Evolutionary conservation across 805 yeast genomes (phyloP).

Genomic region (Candida silvicultrix): DNA sequence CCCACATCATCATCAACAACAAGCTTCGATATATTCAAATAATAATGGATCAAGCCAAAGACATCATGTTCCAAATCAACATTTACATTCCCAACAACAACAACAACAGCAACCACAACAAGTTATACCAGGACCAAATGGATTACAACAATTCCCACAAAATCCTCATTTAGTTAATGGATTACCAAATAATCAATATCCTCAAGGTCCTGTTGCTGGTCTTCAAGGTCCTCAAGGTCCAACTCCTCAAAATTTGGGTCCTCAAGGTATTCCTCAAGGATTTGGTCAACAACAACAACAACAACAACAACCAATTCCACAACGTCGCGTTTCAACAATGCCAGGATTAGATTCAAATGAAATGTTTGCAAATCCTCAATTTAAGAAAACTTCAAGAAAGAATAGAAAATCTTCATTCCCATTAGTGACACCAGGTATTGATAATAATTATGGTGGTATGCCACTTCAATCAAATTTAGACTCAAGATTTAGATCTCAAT

Average conservation of each 20-base stretch:
- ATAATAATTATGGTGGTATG: slow-evolving; percentile 7
- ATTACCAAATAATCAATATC: neutral
- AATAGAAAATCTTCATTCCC: slow-evolving; percentile 36
- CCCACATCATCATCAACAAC: slow-evolving; percentile 3
- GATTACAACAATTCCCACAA: neutral
- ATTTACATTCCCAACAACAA: neutral
- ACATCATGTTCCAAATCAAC: neutral
- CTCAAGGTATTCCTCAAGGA: neutral
- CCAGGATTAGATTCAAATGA: slow-evolving; percentile 11
- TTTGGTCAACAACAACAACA: slow-evolving; percentile 2
- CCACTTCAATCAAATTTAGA: slow-evolving; percentile 4
- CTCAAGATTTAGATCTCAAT: neutral
- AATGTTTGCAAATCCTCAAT: slow-evolving; percentile 8
- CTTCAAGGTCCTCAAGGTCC: neutral
- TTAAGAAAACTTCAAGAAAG: slow-evolving; percentile 37
- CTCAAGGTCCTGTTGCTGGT: neutral
- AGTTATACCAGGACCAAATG: neutral
- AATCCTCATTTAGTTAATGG: neutral
- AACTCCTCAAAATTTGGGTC: neutral
- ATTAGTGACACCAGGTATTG: slow-evolving; percentile 2
- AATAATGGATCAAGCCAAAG: neutral
- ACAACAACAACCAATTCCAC: slow-evolving; percentile 13
- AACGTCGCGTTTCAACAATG: slow-evolving; percentile 22
- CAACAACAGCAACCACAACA: neutral
- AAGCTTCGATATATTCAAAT: neutral